Base-by-base conservation (phyloP, 345 rosid species). In the Adansonia digitata region DNA sequence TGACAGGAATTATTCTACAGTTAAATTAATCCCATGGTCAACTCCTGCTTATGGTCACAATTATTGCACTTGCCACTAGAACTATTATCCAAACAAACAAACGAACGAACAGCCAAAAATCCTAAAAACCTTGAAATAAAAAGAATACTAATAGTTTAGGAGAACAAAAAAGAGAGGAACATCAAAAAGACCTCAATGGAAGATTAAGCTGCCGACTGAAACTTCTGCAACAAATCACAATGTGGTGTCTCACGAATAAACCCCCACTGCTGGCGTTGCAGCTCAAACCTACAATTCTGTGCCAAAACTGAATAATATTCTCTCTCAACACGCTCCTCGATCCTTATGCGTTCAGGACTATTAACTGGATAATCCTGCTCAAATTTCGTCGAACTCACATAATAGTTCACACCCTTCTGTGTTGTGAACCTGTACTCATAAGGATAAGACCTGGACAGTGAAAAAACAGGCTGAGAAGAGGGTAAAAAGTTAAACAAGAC, bases 201-300 rank as follows among this genome's bases (percentile, higher is more conserved):
- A 59, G 76, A 72, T 84, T 84, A 87, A 76, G 89, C 90, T n/a
- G 76, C 77, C 2, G 75, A 45, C 82, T 84, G 86, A 67, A 87
- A 94, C 75, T 78, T 83, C 78, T 78, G 65, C 86, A 88, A 75
- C 96, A 87, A 75, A 10, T 91, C 93, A 59, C 95, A 92, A 61
- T 91, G 92, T 53, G 97, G 97, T 37, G 91, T 92, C 84, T 92
- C 97, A 10, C 84, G 82, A 18, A 94, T 74, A 68, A 91, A 90
- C 1, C 97, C 98, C 97, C 97, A 92, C 74, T 88, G 97, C 76
- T 85, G 78, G 74, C 97, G 82, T 84, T 90, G 97, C 84, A 91
- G 22, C 85, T 94, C 98, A 31, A 74, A 75, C 84, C 97, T 79
- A 81, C 98, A 94, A 75, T 91, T 88, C 83, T 94, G 95, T 0